Percentiles rank a stretch among this genome's conserved stretches.
These are phyloP conservation scores for Sclerotinia glacialis DNA, from an alignment of 2,329 filamentous ascomycete genomes.

Conservation along the genomic window DNA sequence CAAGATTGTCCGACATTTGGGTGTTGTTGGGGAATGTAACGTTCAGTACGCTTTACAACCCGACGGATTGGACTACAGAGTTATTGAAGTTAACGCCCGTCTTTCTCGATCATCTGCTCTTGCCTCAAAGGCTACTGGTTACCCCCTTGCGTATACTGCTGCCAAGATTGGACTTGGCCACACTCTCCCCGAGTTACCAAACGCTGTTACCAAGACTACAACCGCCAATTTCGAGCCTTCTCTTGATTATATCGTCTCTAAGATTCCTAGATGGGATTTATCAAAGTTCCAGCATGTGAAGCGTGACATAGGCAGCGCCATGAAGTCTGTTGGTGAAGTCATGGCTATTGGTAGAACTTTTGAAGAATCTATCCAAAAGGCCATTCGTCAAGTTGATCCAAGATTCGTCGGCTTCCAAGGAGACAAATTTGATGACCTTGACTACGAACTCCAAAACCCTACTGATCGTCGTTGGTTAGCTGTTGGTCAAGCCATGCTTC, in stretches of 20 bases:
- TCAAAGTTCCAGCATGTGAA: constrained; percentile 99
- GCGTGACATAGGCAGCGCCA: constrained; percentile 92
- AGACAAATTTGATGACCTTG: constrained; percentile 89
- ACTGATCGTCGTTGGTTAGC: constrained; percentile 97
- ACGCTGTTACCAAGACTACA: constrained; percentile 97
- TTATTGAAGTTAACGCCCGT: constrained; percentile 98
- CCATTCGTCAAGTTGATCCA: constrained; percentile 94
- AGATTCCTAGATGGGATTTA: constrained; percentile 97
- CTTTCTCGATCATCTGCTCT: constrained; percentile 95
- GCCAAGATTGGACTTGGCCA: constrained; percentile 98
- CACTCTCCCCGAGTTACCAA: constrained; percentile 91
- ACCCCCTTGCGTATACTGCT: constrained; percentile 93
- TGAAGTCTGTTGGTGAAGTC: constrained; percentile 99
- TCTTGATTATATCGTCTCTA: constrained; percentile 96
- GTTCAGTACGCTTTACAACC: constrained; percentile 97
- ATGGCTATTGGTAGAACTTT: constrained; percentile 99
- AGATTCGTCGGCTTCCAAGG: constrained; percentile 91
- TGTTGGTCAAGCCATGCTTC: constrained; percentile 95
- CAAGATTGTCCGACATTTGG: constrained; percentile 96
- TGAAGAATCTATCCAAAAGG: constrained; percentile 98
- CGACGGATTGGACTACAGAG: constrained; percentile 94
- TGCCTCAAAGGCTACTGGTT: constrained; percentile 96
- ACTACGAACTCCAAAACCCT: constrained; percentile 85
- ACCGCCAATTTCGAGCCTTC: constrained; percentile 98
- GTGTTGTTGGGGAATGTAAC: constrained; percentile 97